phyloP scores from a whole-genome alignment of 306 rosid species.

The Fagus sylvatica region DNA sequence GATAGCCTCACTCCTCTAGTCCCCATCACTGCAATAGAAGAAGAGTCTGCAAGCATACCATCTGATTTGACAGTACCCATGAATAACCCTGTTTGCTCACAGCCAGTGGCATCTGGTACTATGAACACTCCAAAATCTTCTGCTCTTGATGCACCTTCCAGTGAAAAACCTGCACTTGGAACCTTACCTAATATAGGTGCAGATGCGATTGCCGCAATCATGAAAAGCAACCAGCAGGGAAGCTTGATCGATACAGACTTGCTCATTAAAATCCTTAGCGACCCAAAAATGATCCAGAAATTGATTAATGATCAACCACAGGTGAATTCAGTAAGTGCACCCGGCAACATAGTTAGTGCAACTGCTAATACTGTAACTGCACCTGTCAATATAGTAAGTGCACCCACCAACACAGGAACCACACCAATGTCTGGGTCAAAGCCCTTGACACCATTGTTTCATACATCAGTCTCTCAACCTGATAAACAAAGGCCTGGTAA shows the following conservation, averaged over 20 bases:
- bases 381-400: conserved; percentile 6
- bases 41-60: conserved; percentile 26
- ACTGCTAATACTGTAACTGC: conserved; percentile 24
- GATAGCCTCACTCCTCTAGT: conserved; percentile 54
- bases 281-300: conserved; percentile 60
- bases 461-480: conserved; percentile 13
- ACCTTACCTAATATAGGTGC: conserved; percentile 28
- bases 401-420: conserved; percentile 14
- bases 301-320: conserved; percentile 34
- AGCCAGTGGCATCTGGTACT: conserved; percentile 20
- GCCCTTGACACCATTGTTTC: conserved; percentile 18
- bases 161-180: conserved; percentile 20
- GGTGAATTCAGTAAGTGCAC: conserved; percentile 12
- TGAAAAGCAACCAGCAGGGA: conserved; percentile 49
- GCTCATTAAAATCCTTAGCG: conserved; percentile 56
- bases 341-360: conserved; percentile 3
- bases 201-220: conserved; percentile 42
- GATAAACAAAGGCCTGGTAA: conserved; percentile 17
- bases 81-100: conserved; percentile 10
- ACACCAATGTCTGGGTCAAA: conserved; percentile 26
- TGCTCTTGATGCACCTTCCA: conserved; percentile 8
- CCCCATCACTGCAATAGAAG: conserved; percentile 61
- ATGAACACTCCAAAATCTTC: conserved; percentile 18
- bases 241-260: conserved; percentile 54
- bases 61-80: conserved; percentile 19